Conservation (phyloP, 495 filamentous ascomycete species). For the Neurospora sp. region DNA sequence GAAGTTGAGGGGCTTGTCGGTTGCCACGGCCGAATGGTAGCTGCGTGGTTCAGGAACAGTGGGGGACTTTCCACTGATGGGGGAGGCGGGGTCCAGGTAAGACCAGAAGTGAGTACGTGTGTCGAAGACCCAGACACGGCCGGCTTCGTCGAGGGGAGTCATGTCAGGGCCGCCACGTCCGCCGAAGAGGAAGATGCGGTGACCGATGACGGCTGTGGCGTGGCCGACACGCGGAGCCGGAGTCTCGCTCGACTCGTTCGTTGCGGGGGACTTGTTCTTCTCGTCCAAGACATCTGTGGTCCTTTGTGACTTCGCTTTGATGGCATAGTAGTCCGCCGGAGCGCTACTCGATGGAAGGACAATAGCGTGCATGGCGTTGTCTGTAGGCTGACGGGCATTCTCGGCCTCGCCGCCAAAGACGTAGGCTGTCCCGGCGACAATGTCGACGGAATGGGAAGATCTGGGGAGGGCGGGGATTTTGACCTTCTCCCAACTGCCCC, state of each 20-base stretch:
- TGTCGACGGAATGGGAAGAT: constrained; percentile 58
- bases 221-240: constrained; percentile 47
- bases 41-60: constrained; percentile 28
- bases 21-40: constrained; percentile 39
- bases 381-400: constrained; percentile 40
- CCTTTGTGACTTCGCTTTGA: constrained; percentile 31
- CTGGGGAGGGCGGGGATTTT: constrained; percentile 46
- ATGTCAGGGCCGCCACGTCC: constrained; percentile 39
- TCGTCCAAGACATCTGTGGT: constrained; percentile 2
- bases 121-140: constrained; percentile 57
- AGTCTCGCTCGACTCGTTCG: constrained; percentile 20
- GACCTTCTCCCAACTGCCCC: constrained; percentile 51
- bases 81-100: constrained; percentile 39
- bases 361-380: constrained; percentile 62
- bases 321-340: constrained; percentile 46
- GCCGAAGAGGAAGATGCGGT: constrained; percentile 55
- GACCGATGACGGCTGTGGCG: constrained; percentile 46
- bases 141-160: constrained; percentile 46
- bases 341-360: constrained; percentile 44
- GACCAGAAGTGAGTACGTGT: constrained; percentile 48
- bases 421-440: constrained; percentile 57
- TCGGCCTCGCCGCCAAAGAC: constrained; percentile 55
- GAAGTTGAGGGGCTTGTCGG: constrained; percentile 36
- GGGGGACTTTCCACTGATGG: constrained; percentile 14
- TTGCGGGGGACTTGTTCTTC: constrained; percentile 19